Evolutionary conservation across 768 basidiomycete genomes (phyloP), one percentile per base, ranked within the genome.

Genomic region (Termitomyces sp.): DNA sequence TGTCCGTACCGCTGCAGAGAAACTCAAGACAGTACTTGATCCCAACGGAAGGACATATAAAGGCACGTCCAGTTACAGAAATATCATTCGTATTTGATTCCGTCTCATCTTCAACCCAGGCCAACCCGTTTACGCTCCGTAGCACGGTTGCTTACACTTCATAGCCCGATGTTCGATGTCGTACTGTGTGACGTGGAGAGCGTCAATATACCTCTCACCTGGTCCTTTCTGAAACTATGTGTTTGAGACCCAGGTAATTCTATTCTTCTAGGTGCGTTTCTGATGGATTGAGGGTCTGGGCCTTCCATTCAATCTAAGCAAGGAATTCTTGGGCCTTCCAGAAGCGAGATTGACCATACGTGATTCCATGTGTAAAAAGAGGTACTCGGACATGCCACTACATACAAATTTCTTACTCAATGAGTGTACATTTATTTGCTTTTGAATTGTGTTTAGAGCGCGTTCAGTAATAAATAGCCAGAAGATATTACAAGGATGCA

Each of bases 1-100:
- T 4, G 83, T 92, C 21, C 77, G 80, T 38, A 79, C 75, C 35
- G 79, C 84, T 31, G 90, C 86, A 10, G 71, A 71, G 31, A 86
- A 82, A 64, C 75, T 92, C 63, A 85, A 85, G 66, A 74, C 68
- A 47, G 60, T 83, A 12, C 63, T 84, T 43, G 87, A 88, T 62
- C 72, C 77, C 51, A 83, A 85, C 61, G 82, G 83, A 65, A 69
- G 70, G 57, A 77, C 78, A 4, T 80, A 79, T 60, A 68, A 67
- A 70, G 79, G 79, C 71, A 62, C 61, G 59, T 58, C 14, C 23
- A 41, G 31, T 47, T 42, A 31, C 41, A 11, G 9, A 49, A 37
- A 46, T 34, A 53, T 38, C 32, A 19, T 25, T 42, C 41, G 34
- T 38, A 17, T 25, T 31, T 19, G 37, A 42, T 52, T 52, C 47